A percentile compares a stretch with the other conserved stretches of the same genome.
Evolutionary conservation across 2,329 filamentous ascomycete genomes (phyloP).

Genomic region (Penicillium sp.): DNA sequence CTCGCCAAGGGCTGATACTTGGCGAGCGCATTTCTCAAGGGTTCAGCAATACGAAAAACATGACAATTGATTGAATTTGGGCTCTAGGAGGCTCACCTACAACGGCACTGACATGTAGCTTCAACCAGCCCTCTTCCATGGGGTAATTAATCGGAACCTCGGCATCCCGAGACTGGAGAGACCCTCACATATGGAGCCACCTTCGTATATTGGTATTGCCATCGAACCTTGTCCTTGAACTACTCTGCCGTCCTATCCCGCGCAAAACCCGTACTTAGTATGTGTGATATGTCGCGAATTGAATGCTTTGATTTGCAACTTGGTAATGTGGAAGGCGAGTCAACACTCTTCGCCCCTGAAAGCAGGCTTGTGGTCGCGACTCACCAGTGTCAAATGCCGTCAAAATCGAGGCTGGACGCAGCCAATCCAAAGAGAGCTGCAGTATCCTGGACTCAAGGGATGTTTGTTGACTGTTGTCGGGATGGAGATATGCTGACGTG

Average conservation of each 20-base stretch:
- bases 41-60: not conserved
- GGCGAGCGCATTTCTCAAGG: not conserved
- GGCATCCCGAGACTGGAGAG: not conserved
- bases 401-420: not conserved
- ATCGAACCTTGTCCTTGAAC: not conserved
- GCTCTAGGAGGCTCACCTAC: not conserved
- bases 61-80: not conserved
- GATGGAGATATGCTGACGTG: not conserved
- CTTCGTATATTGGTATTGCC: not conserved
- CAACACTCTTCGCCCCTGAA: no score
- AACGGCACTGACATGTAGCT: not conserved
- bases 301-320: not conserved
- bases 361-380: not conserved
- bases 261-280: not conserved
- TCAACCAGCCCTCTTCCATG: not conserved
- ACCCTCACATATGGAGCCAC: not conserved
- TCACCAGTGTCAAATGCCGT: not conserved
- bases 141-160: not conserved
- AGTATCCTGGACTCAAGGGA: not conserved
- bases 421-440: not conserved
- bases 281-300: not conserved
- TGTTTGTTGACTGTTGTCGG: not conserved
- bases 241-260: not conserved
- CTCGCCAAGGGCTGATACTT: not conserved
- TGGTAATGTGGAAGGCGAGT: no score